Evolutionary conservation across 2,329 filamentous ascomycete species (phyloP).

Genomic region (Fusarium sp.): DNA sequence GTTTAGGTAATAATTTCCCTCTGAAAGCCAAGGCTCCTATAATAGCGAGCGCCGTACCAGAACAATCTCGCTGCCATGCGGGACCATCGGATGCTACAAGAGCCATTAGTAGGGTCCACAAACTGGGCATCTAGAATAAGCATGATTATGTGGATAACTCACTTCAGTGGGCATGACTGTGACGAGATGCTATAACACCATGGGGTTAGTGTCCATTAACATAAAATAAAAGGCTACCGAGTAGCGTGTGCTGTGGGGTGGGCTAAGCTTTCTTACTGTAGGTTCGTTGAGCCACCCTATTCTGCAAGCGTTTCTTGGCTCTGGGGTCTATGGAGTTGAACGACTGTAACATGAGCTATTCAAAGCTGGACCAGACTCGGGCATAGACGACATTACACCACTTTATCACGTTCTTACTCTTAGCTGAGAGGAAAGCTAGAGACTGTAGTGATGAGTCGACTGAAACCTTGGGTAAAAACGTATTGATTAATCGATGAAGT

Average conservation of each 20-base stretch:
- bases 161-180: conserved; percentile 1
- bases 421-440: no score
- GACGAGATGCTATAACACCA: neutral
- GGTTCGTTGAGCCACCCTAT: conserved; percentile 1
- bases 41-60: conserved; percentile 1
- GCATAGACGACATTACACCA: no score
- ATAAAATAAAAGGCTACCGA: no score
- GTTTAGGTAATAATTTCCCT: no score
- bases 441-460: no score
- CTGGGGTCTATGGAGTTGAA: neutral
- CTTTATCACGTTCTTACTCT: no score
- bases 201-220: neutral
- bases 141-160: neutral
- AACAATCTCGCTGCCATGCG: conserved; percentile 3
- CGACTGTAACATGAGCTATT: no score
- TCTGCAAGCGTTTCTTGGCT: conserved; percentile 5
- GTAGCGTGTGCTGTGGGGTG: no score
- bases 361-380: no score
- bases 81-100: neutral
- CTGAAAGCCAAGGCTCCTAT: no score
- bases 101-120: neutral
- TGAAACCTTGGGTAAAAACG: no score
- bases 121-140: neutral
- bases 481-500: no score
- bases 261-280: conserved; percentile 1